Conservation (phyloP, 2,329 filamentous ascomycete species). For the Tolypocladium inflatum region DNA sequence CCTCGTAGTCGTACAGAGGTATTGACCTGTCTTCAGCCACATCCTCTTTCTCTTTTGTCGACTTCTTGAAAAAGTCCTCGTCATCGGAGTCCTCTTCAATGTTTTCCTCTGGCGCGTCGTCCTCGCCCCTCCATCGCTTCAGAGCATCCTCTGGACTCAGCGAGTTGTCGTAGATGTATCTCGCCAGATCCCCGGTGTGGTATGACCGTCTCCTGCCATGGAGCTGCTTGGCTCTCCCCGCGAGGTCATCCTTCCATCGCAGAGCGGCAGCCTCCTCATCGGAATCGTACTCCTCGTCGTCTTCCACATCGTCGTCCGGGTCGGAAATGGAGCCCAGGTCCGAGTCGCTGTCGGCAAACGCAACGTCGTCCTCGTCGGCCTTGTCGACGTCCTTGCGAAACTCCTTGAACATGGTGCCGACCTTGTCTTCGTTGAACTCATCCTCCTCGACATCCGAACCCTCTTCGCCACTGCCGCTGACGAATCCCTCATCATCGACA, state of each 20-base stretch:
- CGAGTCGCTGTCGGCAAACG: slow-evolving; percentile 94
- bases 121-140: slow-evolving; percentile 68
- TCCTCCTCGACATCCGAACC: slow-evolving; percentile 41
- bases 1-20: slow-evolving; percentile 69
- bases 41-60: slow-evolving; percentile 56
- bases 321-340: slow-evolving; percentile 82
- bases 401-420: slow-evolving; percentile 43
- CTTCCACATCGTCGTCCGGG: slow-evolving; percentile 33
- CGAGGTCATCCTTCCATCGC: slow-evolving; percentile 83
- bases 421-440: slow-evolving; percentile 49
- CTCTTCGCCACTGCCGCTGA: slow-evolving; percentile 42
- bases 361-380: slow-evolving; percentile 60
- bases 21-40: slow-evolving; percentile 71
- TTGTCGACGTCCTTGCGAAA: slow-evolving; percentile 42
- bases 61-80: slow-evolving; percentile 57
- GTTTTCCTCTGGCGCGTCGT: slow-evolving; percentile 45
- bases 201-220: slow-evolving; percentile 64
- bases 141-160: slow-evolving; percentile 68
- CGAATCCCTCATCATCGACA: slow-evolving; percentile 40
- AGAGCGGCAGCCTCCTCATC: slow-evolving; percentile 64
- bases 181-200: slow-evolving; percentile 71
- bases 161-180: slow-evolving; percentile 79
- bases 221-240: slow-evolving; percentile 61
- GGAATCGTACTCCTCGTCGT: slow-evolving; percentile 42
- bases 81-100: slow-evolving; percentile 48